phyloP scores from a whole-genome alignment of 2,329 filamentous ascomycete genomes.

The Xylaria digitata region DNA sequence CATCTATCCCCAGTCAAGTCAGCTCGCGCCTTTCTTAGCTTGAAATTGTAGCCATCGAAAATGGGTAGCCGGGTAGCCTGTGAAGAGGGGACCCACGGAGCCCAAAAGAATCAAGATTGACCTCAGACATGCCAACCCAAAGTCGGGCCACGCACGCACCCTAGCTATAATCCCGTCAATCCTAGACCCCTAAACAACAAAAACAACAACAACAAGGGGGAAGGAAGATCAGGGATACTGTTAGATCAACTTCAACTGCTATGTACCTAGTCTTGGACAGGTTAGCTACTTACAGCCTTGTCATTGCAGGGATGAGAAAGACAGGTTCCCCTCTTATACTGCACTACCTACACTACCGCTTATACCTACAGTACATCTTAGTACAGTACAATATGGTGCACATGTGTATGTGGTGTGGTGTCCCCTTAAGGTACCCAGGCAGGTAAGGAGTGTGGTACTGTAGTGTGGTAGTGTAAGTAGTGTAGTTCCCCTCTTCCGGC shows the following conservation, averaged over 20 bases:
- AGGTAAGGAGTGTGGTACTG: neutral
- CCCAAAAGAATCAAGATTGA: conserved; percentile 44
- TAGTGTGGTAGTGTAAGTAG: neutral
- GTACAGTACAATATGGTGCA: no score
- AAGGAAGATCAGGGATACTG: conserved; percentile 41
- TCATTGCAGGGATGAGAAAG: conserved; percentile 47
- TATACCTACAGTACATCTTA: no score
- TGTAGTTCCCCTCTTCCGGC: conserved; percentile 40
- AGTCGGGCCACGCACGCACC: conserved; percentile 46
- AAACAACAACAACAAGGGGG: conserved; percentile 22
- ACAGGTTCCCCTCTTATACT: conserved; percentile 44
- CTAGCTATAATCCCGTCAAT: conserved; percentile 38
- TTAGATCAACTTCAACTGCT: conserved; percentile 42
- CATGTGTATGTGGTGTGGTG: neutral
- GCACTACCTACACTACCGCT: neutral
- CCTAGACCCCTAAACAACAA: conserved; percentile 44
- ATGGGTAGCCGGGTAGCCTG: conserved; percentile 43
- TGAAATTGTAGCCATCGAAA: conserved; percentile 41
- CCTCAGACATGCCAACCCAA: conserved; percentile 48
- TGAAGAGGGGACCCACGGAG: conserved; percentile 41
- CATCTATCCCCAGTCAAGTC: conserved; percentile 46
- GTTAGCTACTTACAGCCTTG: conserved; percentile 49
- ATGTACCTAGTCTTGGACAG: conserved; percentile 39
- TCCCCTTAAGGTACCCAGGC: no score
- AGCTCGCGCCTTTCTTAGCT: conserved; percentile 43